Conservation (phyloP, 176 grass and related monocot species). For the Hsuehochloa calcarea region DNA sequence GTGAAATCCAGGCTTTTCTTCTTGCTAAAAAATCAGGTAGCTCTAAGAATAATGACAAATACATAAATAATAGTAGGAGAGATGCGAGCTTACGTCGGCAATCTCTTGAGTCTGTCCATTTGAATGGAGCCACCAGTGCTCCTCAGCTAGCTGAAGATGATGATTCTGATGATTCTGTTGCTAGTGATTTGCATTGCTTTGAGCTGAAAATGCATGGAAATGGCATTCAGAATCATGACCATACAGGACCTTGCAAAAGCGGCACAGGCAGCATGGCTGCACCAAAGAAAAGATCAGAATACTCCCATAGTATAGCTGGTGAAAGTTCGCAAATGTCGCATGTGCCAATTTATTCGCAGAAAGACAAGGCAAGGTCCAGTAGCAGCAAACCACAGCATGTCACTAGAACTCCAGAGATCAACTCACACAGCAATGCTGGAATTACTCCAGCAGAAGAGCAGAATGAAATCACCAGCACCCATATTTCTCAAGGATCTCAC, state of each 20-base stretch:
- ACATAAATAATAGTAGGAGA: slow-evolving; percentile 27
- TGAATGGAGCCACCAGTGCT: slow-evolving; percentile 79
- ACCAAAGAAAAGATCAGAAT: slow-evolving; percentile 36
- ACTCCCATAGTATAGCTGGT: slow-evolving; percentile 30
- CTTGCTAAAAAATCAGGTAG: slow-evolving; percentile 36
- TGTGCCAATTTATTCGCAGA: not conserved
- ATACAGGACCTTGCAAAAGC: slow-evolving; percentile 12
- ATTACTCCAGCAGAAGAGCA: slow-evolving; percentile 21
- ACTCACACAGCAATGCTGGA: slow-evolving; percentile 3
- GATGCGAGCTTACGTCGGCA: slow-evolving; percentile 56
- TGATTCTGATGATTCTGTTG: slow-evolving; percentile 51
- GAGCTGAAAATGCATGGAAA: slow-evolving; percentile 57
- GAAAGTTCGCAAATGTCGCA: slow-evolving; percentile 27
- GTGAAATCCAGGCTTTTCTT: slow-evolving; percentile 79
- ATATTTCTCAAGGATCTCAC: slow-evolving; percentile 25
- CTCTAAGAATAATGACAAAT: slow-evolving; percentile 30
- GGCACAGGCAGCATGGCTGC: slow-evolving; percentile 14
- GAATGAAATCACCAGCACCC: slow-evolving; percentile 6
- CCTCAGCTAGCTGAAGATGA: slow-evolving; percentile 68
- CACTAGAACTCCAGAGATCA: slow-evolving; percentile 19
- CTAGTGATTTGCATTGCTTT: slow-evolving; percentile 89
- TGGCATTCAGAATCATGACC: slow-evolving; percentile 22
- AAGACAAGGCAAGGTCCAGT: not conserved
- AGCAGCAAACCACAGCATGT: slow-evolving; percentile 37
- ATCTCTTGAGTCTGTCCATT: slow-evolving; percentile 79